Evolutionary conservation across 805 yeast species (phyloP), one percentile per base, ranked within the genome.

Genomic region (Ogataea siamensis): DNA sequence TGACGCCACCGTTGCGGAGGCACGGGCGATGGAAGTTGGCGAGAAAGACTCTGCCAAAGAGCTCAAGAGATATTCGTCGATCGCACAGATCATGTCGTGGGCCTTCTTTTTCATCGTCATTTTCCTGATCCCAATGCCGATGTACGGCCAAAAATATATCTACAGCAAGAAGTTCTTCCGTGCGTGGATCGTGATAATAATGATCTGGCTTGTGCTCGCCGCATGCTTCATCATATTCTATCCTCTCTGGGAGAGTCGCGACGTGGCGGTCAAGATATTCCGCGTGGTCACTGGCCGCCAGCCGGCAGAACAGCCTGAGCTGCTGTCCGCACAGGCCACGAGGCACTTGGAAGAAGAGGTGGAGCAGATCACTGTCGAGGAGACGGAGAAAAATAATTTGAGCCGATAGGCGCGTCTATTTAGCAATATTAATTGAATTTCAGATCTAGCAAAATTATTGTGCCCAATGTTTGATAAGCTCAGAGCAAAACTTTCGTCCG

Each of bases 201-300:
- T 62, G 51, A 60, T 62, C 13, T 62, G 67, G 68, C 44, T 57
- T 11, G 16, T 62, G 23, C 17, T 50, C 3, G 63, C 67, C 6
- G 60, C 64, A 19, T 13, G 39, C 16, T 60, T 50, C 48, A 61
- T 63, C 27, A 51, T 57, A 22, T 36, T 62, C 31, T 54, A 54
- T 32, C 68, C 68, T 10, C 41, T 62, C 16, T 62, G 51, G 46
- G 66, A 63, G 46, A 60, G 66, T 38, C 50, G 64, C 28, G 54
- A 47, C 7, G 51, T 44, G 20, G 29, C 51, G 2, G 9, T 33
- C 23, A 45, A 41, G 28, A 36, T 55, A 14, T 32, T 31, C 23
- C 37, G 34, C 28, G 42, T 48, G 11, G 13, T 47, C 17, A 37
- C 34, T 3, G 58, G 59, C 6, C 49, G 46, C 28, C 41, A 45